These are phyloP conservation scores for Fusarium lateritium DNA, from an alignment of 2,329 filamentous ascomycete genomes.

Conservation along the genomic window DNA sequence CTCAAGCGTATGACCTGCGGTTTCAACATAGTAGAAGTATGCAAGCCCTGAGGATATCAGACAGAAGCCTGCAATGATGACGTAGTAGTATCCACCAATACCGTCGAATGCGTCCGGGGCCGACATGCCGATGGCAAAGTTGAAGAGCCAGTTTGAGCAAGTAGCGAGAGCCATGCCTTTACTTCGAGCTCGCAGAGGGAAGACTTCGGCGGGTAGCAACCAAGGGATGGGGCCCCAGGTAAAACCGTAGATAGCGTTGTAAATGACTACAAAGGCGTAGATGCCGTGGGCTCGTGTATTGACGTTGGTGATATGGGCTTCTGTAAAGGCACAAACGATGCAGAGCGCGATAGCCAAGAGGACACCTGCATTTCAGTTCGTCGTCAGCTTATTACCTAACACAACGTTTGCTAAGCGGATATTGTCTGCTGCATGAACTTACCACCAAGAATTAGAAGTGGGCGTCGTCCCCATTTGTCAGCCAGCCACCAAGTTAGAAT, in stretches of 20 bases:
- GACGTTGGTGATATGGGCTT: background rate
- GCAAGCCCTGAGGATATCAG: slow-evolving; percentile 52
- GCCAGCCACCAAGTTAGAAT: background rate
- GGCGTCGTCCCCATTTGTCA: background rate
- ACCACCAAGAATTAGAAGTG: background rate
- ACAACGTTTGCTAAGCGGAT: too few species aligned
- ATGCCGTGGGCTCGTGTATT: background rate
- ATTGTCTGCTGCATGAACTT: background rate
- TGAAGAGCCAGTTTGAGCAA: slow-evolving; percentile 54
- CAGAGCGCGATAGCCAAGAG: background rate
- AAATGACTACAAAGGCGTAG: background rate
- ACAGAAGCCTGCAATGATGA: slow-evolving; percentile 60
- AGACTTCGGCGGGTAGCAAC: background rate
- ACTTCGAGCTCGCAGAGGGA: background rate
- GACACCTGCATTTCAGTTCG: background rate
- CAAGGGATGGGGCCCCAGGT: background rate
- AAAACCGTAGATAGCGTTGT: slow-evolving; percentile 2
- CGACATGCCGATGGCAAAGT: slow-evolving; percentile 53
- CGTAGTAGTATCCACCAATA: slow-evolving; percentile 60
- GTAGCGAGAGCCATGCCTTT: background rate
- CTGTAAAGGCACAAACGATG: background rate
- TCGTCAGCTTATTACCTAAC: background rate
- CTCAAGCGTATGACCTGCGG: slow-evolving; percentile 52
- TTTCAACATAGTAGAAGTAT: slow-evolving; percentile 60
- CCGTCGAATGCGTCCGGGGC: slow-evolving; percentile 59